These are phyloP conservation scores for Fusarium subtropicale DNA, from an alignment of 2,329 filamentous ascomycete genomes.

Conservation along the genomic window DNA sequence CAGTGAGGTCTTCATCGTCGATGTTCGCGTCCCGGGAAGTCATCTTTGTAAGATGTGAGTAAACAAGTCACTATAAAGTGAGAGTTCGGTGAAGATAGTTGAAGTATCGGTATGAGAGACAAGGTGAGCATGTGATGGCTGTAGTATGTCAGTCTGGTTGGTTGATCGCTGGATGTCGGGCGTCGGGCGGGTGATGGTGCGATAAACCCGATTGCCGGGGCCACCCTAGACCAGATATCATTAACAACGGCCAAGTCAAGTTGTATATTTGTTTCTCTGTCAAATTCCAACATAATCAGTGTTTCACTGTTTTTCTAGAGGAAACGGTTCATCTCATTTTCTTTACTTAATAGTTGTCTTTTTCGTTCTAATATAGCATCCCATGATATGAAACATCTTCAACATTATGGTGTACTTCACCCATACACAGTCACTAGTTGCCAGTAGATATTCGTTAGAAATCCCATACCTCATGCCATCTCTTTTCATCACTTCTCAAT, in stretches of 20 bases:
- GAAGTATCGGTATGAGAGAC: neutral
- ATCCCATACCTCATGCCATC: constrained; percentile 77
- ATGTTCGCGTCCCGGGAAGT: constrained; percentile 30
- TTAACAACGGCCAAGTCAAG: neutral
- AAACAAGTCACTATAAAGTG: neutral
- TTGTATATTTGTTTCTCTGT: neutral
- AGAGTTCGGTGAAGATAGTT: neutral
- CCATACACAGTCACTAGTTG: neutral
- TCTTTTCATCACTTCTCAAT: constrained; percentile 64
- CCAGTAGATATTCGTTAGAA: constrained; percentile 30
- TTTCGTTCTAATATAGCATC: neutral
- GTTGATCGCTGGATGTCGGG: constrained; percentile 10
- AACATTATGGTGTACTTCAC: neutral
- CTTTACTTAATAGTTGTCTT: neutral
- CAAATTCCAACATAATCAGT: neutral
- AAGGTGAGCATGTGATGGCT: constrained; percentile 14
- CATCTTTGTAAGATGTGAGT: constrained; percentile 23
- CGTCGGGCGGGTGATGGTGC: constrained; percentile 31
- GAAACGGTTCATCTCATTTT: neutral
- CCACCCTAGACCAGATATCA: constrained; percentile 14
- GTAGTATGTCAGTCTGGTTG: constrained; percentile 22
- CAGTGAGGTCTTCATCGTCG: constrained; percentile 52
- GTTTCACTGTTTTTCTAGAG: neutral
- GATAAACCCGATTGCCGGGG: constrained; percentile 28
- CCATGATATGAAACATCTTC: neutral